Conservation (phyloP, 129 eudicot genomes). For the Tagetes erecta region DNA sequence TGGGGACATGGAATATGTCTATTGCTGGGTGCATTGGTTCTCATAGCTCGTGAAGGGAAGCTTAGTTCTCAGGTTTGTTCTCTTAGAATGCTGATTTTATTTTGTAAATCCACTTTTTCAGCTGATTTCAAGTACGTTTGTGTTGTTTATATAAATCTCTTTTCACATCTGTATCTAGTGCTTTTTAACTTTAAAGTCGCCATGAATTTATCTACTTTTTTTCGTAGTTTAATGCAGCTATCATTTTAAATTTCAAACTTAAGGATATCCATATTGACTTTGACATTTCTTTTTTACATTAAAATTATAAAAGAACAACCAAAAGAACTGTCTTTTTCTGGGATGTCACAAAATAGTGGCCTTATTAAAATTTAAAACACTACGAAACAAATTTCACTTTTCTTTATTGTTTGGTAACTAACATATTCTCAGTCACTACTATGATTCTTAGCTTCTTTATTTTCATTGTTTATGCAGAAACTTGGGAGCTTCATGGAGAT, state of each 20-base stretch:
- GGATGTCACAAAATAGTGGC: constrained; percentile 14
- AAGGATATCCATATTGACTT: neutral
- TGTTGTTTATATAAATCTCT: neutral
- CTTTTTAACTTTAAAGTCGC: neutral
- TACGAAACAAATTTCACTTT: constrained; percentile 1
- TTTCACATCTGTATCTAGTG: constrained; percentile 17
- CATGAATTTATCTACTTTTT: neutral
- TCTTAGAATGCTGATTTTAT: constrained; percentile 9
- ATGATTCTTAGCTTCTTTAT: constrained; percentile 9
- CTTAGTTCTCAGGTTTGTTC: constrained; percentile 78
- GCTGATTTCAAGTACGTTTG: neutral
- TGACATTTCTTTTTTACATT: neutral
- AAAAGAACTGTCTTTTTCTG: neutral
- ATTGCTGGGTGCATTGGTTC: constrained; percentile 76
- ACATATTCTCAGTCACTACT: neutral
- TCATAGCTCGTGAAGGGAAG: constrained; percentile 80
- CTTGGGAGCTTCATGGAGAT: constrained; percentile 99
- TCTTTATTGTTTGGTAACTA: neutral
- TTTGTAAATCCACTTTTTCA: neutral
- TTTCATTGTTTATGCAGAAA: constrained; percentile 56
- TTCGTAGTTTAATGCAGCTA: neutral
- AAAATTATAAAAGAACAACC: neutral
- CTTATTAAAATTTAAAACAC: neutral
- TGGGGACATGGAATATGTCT: constrained; percentile 99
- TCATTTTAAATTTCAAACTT: neutral